Evolutionary conservation across 2,329 filamentous ascomycete genomes (phyloP).

Genomic region (Claviceps arundinis): DNA sequence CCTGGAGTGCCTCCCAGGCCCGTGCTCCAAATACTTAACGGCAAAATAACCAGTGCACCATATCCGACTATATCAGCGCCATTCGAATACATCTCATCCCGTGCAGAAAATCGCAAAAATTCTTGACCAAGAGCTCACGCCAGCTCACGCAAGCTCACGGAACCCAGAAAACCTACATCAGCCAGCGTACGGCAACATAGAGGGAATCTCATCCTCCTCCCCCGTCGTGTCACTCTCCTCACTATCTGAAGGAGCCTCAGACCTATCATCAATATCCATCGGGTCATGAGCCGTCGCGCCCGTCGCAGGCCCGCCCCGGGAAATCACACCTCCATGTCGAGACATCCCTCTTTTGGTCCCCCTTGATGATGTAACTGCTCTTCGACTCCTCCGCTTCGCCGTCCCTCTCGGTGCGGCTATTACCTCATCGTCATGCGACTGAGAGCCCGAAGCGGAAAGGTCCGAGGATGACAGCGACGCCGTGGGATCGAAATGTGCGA

Average conservation of each 20-base stretch:
- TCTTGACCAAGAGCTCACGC: neutral
- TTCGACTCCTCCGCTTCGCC: neutral
- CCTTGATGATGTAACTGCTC: neutral
- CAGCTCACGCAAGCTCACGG: neutral
- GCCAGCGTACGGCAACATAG: slow-evolving; percentile 2
- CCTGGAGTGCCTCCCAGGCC: no score
- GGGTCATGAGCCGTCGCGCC: slow-evolving; percentile 12
- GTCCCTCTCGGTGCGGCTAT: neutral
- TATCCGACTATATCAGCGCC: neutral
- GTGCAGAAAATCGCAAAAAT: neutral
- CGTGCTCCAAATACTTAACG: no score
- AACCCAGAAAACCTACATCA: neutral
- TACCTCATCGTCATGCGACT: neutral
- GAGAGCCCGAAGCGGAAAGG: slow-evolving; percentile 1
- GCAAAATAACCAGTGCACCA: neutral
- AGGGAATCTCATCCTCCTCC: slow-evolving; percentile 18
- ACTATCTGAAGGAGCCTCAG: neutral
- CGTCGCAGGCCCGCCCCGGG: neutral
- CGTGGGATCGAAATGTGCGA: slow-evolving; percentile 24
- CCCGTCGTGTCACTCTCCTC: slow-evolving; percentile 6
- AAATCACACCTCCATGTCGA: neutral
- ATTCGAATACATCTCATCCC: no score
- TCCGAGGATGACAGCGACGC: slow-evolving; percentile 5
- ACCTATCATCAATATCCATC: slow-evolving; percentile 10
- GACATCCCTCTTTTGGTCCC: neutral